Base-by-base conservation (phyloP, 2,329 filamentous ascomycete genomes). In the Ophioceras dolichostomum region DNA sequence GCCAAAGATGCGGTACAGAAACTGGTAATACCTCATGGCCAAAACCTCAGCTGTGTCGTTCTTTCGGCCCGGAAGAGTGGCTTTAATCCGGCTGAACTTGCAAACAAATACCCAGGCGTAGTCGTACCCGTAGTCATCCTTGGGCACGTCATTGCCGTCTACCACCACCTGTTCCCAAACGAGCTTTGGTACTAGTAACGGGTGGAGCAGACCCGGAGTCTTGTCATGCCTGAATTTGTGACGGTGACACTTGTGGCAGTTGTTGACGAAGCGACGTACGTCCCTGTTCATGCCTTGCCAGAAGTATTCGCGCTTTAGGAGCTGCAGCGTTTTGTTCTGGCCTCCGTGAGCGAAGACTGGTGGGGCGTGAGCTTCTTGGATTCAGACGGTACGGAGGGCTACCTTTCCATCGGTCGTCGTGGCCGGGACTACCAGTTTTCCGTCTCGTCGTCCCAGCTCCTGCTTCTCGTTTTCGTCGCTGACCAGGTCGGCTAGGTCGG, bases 161-260 rank as follows among this genome's bases (percentile, higher is more conserved):
- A 34, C 32, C 32, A 34, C 20, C 32, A 34, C 32, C 13, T 34
- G 32, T n/a, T 34, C 13, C 32, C 32, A 34, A 18, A 17, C 17
- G 13, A 13, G 16, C 14, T 20, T 34, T 19, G 32, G 32, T 14
- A 34, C 20, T 19, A n/a, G 16, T 19, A 34, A 19, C 14, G 32
- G 32, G 19, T 34, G 32, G 16, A 34, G 32, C 19, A 34, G 19
- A 17, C 32, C 32, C 9, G 32, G 32, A 17, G 32, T 34, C 32
- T 34, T 34, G 32, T 34, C 32, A 21, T 34, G 32, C n/a, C 32
- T 14, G 17, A 21, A 13, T 19, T 32, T 32, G 29, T 32, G 9
- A 8, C 29, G 10, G 8, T 32, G 29, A 17, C 29, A 32, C 8
- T 17, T 20, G 16, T 19, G 32, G 21, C 32, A 34, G 20, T 34